A percentile compares a stretch with the other conserved stretches of the same genome.
Evolutionary conservation across 2,329 filamentous ascomycete species (phyloP).

Genomic region (Botryotinia calthae): DNA sequence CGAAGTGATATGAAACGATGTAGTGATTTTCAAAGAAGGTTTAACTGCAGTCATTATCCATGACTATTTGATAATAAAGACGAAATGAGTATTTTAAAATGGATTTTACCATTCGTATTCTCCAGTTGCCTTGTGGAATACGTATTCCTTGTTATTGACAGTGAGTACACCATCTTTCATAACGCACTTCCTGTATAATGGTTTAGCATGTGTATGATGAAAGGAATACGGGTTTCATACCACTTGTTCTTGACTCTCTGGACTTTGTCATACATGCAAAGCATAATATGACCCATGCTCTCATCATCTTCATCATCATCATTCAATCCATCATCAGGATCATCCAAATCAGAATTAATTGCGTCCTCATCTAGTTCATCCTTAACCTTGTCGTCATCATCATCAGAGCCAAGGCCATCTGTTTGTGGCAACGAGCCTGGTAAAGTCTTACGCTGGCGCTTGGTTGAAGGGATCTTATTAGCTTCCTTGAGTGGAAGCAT

Average conservation of each 20-base stretch:
- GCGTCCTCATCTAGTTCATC: conserved; percentile 79
- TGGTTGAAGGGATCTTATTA: conserved; percentile 33
- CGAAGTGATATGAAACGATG: not conserved
- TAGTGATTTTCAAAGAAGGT: not conserved
- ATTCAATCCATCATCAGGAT: conserved; percentile 80
- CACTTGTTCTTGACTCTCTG: conserved; percentile 99
- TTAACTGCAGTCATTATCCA: not conserved
- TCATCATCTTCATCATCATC: conserved; percentile 89
- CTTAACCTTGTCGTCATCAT: conserved; percentile 56
- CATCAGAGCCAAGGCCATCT: conserved; percentile 58
- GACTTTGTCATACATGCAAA: conserved; percentile 99
- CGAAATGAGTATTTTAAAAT: not conserved
- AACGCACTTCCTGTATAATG: conserved; percentile 77
- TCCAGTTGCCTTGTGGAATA: conserved; percentile 96
- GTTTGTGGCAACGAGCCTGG: conserved; percentile 45
- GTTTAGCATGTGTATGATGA: not conserved
- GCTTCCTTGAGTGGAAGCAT: conserved; percentile 63
- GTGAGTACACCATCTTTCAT: conserved; percentile 95
- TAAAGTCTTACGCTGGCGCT: conserved; percentile 38
- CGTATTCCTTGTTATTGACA: conserved; percentile 90
- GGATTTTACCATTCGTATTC: conserved; percentile 88
- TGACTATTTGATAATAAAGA: not conserved
- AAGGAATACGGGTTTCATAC: conserved; percentile 45
- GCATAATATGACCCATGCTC: conserved; percentile 82
- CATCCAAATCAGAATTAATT: conserved; percentile 97